Evolutionary conservation across 2,329 filamentous ascomycete species (phyloP).

Genomic region (Colletotrichum sp.): DNA sequence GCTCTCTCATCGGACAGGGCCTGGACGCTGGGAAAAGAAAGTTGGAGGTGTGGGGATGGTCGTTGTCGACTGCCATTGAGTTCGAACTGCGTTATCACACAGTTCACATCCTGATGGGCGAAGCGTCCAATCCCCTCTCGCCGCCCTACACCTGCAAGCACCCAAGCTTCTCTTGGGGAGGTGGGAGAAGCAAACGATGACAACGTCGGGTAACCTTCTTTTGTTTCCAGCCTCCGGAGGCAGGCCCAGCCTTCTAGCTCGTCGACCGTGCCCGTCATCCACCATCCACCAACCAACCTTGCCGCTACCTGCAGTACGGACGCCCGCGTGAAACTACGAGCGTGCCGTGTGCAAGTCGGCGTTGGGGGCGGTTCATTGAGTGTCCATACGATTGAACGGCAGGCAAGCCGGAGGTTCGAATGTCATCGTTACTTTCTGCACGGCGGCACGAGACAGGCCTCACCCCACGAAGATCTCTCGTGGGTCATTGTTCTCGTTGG

Average conservation of each 20-base stretch:
- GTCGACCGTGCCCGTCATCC: not conserved
- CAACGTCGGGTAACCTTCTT: conserved; percentile 13
- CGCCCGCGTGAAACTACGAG: conserved; percentile 12
- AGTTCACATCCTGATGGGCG: not conserved
- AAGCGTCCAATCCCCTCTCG: conserved; percentile 3
- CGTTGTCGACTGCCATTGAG: not conserved
- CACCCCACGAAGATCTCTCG: conserved; percentile 12
- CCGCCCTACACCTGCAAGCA: conserved; percentile 8
- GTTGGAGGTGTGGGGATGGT: conserved; percentile 2
- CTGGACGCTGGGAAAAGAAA: not conserved
- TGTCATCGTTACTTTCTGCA: not conserved
- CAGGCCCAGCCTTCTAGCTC: conserved; percentile 1
- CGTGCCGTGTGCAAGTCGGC: not conserved
- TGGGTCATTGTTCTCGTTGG: not conserved
- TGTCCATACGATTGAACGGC: not conserved
- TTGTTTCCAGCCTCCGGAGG: conserved; percentile 7
- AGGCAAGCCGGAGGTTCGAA: not conserved
- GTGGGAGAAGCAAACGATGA: conserved; percentile 3
- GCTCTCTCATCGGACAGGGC: not conserved
- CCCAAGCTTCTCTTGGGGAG: not conserved
- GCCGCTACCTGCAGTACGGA: not conserved
- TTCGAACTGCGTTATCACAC: not conserved
- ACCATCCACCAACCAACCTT: not conserved
- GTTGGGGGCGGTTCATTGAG: not conserved
- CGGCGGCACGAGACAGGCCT: not conserved